phyloP scores from a whole-genome alignment of 495 filamentous ascomycete genomes.

The Astrothelium macrocarpum region DNA sequence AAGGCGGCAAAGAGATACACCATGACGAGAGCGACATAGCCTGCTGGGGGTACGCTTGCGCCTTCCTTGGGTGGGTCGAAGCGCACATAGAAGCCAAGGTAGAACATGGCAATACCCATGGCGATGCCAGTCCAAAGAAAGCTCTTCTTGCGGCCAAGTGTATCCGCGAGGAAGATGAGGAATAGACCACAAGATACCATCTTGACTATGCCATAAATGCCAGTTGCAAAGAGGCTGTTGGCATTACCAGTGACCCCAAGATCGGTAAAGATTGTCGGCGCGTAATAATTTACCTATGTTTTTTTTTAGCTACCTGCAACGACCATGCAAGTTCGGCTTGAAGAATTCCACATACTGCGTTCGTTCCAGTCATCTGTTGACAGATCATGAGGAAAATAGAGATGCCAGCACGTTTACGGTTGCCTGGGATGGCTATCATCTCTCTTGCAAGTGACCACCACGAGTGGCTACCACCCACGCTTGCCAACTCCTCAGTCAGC shows the following conservation, averaged over 20 bases:
- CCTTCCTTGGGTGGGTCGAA: slow-evolving; percentile 52
- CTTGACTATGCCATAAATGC: slow-evolving; percentile 56
- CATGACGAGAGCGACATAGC: slow-evolving; percentile 28
- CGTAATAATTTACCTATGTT: slow-evolving; percentile 52
- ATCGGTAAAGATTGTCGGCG: slow-evolving; percentile 57
- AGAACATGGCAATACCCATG: slow-evolving; percentile 63
- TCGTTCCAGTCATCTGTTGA: slow-evolving; percentile 30
- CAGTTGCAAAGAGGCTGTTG: slow-evolving; percentile 49
- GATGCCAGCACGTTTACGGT: slow-evolving; percentile 19
- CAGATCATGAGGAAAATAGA: slow-evolving; percentile 29
- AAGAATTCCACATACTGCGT: slow-evolving; percentile 16
- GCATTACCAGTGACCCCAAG: slow-evolving; percentile 44
- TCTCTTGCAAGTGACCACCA: slow-evolving; percentile 10
- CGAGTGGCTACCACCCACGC: background rate
- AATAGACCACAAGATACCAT: slow-evolving; percentile 48
- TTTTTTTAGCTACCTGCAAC: background rate
- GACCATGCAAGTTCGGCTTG: no score
- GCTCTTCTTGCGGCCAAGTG: slow-evolving; percentile 57
- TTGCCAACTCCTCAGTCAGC: slow-evolving; percentile 18
- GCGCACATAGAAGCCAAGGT: slow-evolving; percentile 71
- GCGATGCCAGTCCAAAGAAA: slow-evolving; percentile 66
- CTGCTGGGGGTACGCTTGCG: slow-evolving; percentile 18
- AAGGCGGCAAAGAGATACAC: slow-evolving; percentile 28
- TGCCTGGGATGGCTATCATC: slow-evolving; percentile 14
- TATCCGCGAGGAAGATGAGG: slow-evolving; percentile 62